phyloP scores from a whole-genome alignment of 495 filamentous ascomycete genomes.

The Friedmanniomyces endolithicus region DNA sequence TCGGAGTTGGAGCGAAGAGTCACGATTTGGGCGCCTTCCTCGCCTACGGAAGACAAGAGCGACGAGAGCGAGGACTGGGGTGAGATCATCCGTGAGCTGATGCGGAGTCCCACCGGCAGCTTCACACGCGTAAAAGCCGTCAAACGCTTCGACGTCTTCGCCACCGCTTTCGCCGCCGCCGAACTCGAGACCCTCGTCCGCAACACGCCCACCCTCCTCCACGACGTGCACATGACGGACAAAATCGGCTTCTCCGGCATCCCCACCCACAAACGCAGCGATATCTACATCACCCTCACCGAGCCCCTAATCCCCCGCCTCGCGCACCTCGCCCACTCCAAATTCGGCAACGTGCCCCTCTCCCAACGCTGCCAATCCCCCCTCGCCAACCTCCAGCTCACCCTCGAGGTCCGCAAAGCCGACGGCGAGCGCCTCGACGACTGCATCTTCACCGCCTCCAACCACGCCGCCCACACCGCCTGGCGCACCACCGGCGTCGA shows the following conservation, averaged over 20 bases:
- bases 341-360: conserved; percentile 60
- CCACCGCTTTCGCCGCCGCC: conserved; percentile 59
- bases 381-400: conserved; percentile 71
- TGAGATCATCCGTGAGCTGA: conserved; percentile 57
- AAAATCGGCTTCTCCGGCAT: conserved; percentile 94
- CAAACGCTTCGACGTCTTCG: conserved; percentile 61
- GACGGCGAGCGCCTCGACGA: conserved; percentile 70
- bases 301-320: conserved; percentile 63
- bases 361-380: conserved; percentile 38
- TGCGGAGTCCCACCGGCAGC: conserved; percentile 56
- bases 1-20: conserved; percentile 66
- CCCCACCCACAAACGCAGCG: conserved; percentile 72
- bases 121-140: conserved; percentile 59
- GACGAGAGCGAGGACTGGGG: conserved; percentile 56
- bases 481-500: conserved; percentile 79
- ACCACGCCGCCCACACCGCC: conserved; percentile 56
- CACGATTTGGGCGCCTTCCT: conserved; percentile 59
- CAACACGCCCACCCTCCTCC: conserved; percentile 76
- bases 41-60: conserved; percentile 36
- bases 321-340: conserved; percentile 66
- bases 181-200: conserved; percentile 72
- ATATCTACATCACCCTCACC: conserved; percentile 83
- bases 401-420: conserved; percentile 69
- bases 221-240: conserved; percentile 61
- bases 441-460: conserved; percentile 79